A percentile compares a stretch with the other conserved stretches of the same genome.
These are phyloP conservation scores for Fraxinus albicans DNA, from an alignment of 305 asterid species.

Conservation along the genomic window DNA sequence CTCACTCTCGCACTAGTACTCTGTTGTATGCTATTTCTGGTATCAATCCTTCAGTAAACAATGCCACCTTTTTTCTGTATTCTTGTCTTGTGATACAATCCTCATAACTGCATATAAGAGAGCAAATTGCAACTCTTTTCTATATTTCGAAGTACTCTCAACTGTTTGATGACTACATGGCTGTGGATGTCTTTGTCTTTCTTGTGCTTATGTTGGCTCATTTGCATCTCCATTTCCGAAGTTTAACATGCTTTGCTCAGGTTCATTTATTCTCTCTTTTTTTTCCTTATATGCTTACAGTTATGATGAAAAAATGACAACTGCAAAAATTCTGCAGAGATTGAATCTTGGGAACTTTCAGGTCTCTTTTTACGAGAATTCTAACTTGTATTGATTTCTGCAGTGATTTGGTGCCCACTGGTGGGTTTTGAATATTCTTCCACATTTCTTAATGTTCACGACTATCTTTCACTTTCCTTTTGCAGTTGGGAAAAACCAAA, in stretches of 20 bases:
- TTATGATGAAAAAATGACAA: constrained; percentile 82
- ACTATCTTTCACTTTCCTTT: constrained; percentile 14
- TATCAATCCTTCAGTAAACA: background rate
- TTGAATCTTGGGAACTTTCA: constrained; percentile 82
- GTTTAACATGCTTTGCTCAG: constrained; percentile 22
- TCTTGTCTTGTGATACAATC: background rate
- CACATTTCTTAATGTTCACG: constrained; percentile 17
- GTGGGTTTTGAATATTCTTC: constrained; percentile 20
- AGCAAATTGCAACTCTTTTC: background rate
- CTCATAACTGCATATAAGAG: background rate
- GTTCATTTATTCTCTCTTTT: constrained; percentile 12
- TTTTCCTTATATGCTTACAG: constrained; percentile 45
- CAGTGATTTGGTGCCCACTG: background rate
- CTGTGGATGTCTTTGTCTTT: constrained; percentile 11
- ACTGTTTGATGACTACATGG: background rate
- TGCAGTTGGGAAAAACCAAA: constrained; percentile 90
- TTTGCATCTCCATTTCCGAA: constrained; percentile 15
- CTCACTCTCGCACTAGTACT: background rate
- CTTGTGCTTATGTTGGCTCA: constrained; percentile 19
- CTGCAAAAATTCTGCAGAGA: constrained; percentile 81
- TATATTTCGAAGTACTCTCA: background rate
- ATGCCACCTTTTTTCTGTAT: background rate
- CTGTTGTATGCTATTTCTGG: background rate
- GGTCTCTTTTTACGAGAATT: constrained; percentile 51
- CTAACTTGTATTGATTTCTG: constrained; percentile 8